phyloP scores from a whole-genome alignment of 371 early-diverging fungal genomes.

The Mucor velutinosus region DNA sequence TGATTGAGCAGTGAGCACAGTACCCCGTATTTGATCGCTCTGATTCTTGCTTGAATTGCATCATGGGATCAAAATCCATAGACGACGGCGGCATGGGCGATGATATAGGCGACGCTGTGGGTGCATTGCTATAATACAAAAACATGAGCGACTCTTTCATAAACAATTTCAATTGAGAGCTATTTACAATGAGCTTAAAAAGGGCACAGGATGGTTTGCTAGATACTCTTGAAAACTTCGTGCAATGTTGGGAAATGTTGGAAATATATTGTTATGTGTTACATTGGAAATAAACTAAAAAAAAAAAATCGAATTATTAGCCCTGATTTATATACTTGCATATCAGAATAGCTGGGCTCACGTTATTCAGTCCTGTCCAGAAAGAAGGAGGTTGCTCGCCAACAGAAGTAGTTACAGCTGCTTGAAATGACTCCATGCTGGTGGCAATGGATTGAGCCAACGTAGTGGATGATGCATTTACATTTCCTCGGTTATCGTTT shows the following conservation, averaged over 20 bases:
- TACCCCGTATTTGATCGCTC: conserved; percentile 18
- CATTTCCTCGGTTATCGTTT: background rate
- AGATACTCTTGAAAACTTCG: conserved; percentile 52
- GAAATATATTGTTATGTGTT: conserved; percentile 50
- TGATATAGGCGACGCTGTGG: conserved; percentile 5
- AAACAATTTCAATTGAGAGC: background rate
- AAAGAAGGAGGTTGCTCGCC: conserved; percentile 29
- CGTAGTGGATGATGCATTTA: background rate
- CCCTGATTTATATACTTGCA: background rate
- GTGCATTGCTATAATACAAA: conserved; percentile 3
- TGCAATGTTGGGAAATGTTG: conserved; percentile 52
- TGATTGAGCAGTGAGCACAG: background rate
- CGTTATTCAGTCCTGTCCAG: conserved; percentile 51
- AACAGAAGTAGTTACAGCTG: conserved; percentile 9
- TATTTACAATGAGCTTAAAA: conserved; percentile 37
- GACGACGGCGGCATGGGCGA: conserved; percentile 11
- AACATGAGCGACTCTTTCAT: background rate
- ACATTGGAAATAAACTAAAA: conserved; percentile 52
- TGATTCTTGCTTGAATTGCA: conserved; percentile 18
- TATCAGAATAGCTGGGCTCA: conserved; percentile 8
- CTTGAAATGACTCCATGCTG: conserved; percentile 20
- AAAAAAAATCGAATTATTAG: background rate
- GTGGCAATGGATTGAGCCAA: conserved; percentile 8
- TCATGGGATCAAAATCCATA: conserved; percentile 13
- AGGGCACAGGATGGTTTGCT: conserved; percentile 40